Evolutionary conservation across 2,329 filamentous ascomycete genomes (phyloP).

Genomic region (Colletotrichum sp.): DNA sequence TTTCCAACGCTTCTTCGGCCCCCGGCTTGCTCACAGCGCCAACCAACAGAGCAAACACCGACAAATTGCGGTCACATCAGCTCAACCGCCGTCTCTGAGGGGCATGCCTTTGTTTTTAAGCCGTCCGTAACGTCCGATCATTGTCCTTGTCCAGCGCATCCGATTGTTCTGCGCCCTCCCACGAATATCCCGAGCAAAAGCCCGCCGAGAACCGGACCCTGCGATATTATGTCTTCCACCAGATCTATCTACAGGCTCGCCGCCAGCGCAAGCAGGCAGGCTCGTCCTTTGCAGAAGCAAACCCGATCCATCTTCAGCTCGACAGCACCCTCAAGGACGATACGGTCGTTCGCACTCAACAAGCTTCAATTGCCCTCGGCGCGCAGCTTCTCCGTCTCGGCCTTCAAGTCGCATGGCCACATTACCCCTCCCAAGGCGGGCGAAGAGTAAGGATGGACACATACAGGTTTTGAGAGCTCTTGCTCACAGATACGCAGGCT

Average conservation of each 20-base stretch:
- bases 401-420: constrained; percentile 73
- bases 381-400: constrained; percentile 70
- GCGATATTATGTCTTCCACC: constrained; percentile 2
- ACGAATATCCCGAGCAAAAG: not conserved
- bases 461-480: not conserved
- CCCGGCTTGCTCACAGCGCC: not conserved
- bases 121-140: not conserved
- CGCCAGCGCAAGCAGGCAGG: constrained; percentile 31
- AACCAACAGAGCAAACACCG: not conserved
- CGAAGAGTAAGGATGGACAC: constrained; percentile 76
- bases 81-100: not conserved
- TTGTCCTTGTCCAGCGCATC: not conserved
- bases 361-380: constrained; percentile 18
- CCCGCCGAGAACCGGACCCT: not conserved
- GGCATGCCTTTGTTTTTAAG: not conserved
- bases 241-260: constrained; percentile 34
- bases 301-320: not conserved
- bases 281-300: constrained; percentile 27
- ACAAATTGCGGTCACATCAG: not conserved
- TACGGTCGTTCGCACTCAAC: not conserved
- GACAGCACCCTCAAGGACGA: not conserved
- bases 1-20: not conserved
- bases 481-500: constrained; percentile 57
- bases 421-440: constrained; percentile 84
- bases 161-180: not conserved